Evolutionary conservation across 495 filamentous ascomycete genomes (phyloP).

Genomic region (Trichocladium antarcticum): DNA sequence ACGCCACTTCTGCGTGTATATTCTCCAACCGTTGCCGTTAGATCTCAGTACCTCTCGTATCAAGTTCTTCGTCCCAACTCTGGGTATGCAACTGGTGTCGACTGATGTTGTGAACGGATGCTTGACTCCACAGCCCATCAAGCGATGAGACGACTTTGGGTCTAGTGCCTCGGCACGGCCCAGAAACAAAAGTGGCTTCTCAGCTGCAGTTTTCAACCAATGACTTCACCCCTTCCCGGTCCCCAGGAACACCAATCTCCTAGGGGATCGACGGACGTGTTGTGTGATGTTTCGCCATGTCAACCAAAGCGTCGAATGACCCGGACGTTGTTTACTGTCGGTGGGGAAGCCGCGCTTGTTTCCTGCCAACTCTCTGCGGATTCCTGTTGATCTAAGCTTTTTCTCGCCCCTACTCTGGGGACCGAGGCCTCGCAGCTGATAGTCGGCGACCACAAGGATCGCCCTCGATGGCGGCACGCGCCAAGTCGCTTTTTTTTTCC

Average conservation of each 20-base stretch:
- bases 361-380: no score
- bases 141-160: not conserved
- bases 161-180: not conserved
- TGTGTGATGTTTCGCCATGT: not conserved
- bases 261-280: not conserved
- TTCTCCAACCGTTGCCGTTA: no score
- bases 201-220: not conserved
- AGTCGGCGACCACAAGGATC: not conserved
- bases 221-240: not conserved
- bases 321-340: no score
- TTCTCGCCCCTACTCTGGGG: not conserved
- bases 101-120: conserved; percentile 28
- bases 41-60: no score
- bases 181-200: not conserved
- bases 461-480: not conserved
- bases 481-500: not conserved
- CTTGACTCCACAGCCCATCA: not conserved
- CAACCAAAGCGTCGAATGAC: no score
- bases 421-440: not conserved
- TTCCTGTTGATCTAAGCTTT: no score
- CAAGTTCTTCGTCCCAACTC: no score
- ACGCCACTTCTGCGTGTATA: no score
- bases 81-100: no score
- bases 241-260: not conserved
- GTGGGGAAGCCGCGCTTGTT: no score